Evolutionary conservation across 495 filamentous ascomycete species (phyloP), one percentile per base, ranked within the genome.

Genomic region (Thermochaetoides thermophila): DNA sequence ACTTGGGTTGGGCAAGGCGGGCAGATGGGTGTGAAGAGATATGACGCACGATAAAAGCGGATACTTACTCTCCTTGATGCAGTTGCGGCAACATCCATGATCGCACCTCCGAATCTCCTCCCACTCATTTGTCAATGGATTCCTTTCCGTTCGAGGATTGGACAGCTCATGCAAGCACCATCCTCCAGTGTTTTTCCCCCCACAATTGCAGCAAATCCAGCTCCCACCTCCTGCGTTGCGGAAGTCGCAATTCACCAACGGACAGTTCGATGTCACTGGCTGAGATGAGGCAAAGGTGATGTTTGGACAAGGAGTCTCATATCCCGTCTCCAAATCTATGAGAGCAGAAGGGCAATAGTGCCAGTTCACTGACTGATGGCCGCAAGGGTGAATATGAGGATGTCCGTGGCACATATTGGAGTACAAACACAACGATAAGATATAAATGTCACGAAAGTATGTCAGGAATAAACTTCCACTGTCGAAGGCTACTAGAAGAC

Each of bases 151-250:
- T 33, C 39, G 44, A 10, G 39, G 40, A 17, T 37, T 35, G 31
- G 48, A 32, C 32, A 43, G 27, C 27, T 23, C 21, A 35, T 40
- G 43, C 14, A 34, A 43, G 36, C 58, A 61, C 60, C 60, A 63
- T 13, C 57, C 60, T 34, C 53, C 46, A 5, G 40, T 53, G 19
- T 63, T 63, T 1, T 49, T 49, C 10, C 53, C 55, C 1, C 53
- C 52, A 34, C 60, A 63, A 20, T 51, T 27, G 44, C 60, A 63
- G 33, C 60, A 63, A 12, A 42, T 56, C 60, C 60, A 63, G 30
- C 44, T 51, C 19, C 57, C 55, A 27, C 49, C 49, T 2, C 29
- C 32, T 1, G 56, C 41, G 17, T 42, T 49, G 27, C 49, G 54
- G 33, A 53, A 61, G 34, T 60, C 53, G 37, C 60, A 63, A 34